phyloP scores from a whole-genome alignment of 2,329 filamentous ascomycete genomes.

The Paracorniculantispora psalliotae region DNA sequence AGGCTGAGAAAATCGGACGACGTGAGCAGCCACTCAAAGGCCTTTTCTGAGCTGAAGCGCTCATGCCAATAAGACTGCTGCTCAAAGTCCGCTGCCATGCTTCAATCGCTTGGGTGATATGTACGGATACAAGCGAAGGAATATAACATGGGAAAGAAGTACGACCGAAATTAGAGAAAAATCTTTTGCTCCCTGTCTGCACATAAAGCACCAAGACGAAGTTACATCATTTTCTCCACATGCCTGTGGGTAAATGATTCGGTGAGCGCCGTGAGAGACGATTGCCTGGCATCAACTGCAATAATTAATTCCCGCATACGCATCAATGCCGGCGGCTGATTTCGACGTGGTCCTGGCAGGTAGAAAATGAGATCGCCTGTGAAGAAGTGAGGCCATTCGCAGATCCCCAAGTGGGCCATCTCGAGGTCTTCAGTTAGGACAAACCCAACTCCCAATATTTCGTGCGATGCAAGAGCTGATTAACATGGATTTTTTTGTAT shows the following conservation, averaged over 20 bases:
- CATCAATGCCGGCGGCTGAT: no score
- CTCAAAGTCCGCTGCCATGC: constrained; percentile 36
- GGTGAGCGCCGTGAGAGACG: not conserved
- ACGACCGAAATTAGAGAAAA: not conserved
- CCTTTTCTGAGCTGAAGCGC: constrained; percentile 39
- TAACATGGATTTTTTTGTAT: not conserved
- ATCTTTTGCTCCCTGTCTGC: not conserved
- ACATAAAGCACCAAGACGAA: not conserved
- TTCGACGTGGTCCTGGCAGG: not conserved
- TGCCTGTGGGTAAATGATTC: constrained; percentile 3
- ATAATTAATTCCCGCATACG: not conserved
- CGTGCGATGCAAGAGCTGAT: not conserved
- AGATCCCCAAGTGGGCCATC: not conserved
- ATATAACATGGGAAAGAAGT: not conserved
- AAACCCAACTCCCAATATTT: not conserved
- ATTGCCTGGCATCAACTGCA: not conserved
- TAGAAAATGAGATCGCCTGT: not conserved
- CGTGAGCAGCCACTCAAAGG: constrained; percentile 44
- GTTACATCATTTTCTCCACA: constrained; percentile 12
- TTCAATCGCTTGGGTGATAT: not conserved
- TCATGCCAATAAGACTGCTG: constrained; percentile 46
- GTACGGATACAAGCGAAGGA: not conserved
- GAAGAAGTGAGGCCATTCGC: not conserved
- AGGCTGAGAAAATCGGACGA: constrained; percentile 38
- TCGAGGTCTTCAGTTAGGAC: not conserved